Conservation (phyloP, 495 filamentous ascomycete species). For the Penicillium chermesinum region DNA sequence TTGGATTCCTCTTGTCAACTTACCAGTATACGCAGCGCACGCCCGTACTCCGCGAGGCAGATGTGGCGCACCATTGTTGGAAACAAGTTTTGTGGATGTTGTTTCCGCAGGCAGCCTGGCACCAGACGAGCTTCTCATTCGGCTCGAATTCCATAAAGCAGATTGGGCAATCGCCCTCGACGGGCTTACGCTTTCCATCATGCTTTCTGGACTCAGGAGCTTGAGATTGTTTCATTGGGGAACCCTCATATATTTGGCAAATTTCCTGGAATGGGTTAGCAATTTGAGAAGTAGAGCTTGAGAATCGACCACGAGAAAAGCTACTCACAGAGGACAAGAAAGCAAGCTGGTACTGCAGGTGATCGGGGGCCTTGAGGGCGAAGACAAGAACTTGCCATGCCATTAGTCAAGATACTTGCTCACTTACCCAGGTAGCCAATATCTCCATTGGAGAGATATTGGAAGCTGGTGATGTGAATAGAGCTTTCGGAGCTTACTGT, state of each 20-base stretch:
- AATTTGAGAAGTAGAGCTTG: not conserved
- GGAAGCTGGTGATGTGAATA: not conserved
- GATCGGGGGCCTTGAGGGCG: slow-evolving; percentile 56
- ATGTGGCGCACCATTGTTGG: slow-evolving; percentile 58
- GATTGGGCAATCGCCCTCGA: slow-evolving; percentile 76
- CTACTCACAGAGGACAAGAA: slow-evolving; percentile 51
- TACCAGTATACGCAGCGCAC: slow-evolving; percentile 66
- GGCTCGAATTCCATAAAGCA: slow-evolving; percentile 66
- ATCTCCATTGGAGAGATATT: no score
- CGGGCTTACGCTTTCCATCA: slow-evolving; percentile 51
- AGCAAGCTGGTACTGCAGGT: slow-evolving; percentile 71
- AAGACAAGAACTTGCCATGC: slow-evolving; percentile 51
- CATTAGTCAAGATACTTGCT: slow-evolving; percentile 14
- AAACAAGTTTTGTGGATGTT: slow-evolving; percentile 74
- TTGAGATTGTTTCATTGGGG: slow-evolving; percentile 26
- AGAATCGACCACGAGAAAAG: not conserved
- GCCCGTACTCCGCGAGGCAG: slow-evolving; percentile 35
- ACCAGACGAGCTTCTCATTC: slow-evolving; percentile 57
- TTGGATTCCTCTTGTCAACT: slow-evolving; percentile 13
- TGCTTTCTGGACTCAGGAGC: slow-evolving; percentile 14
- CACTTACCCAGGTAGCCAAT: no score
- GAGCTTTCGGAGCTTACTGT: slow-evolving; percentile 36
- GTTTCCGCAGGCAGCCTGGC: slow-evolving; percentile 68
- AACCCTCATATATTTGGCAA: slow-evolving; percentile 35
- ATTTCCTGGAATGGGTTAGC: slow-evolving; percentile 49